Conservation (phyloP, 2,329 filamentous ascomycete species). For the Lasiodiplodia gonubiensis region DNA sequence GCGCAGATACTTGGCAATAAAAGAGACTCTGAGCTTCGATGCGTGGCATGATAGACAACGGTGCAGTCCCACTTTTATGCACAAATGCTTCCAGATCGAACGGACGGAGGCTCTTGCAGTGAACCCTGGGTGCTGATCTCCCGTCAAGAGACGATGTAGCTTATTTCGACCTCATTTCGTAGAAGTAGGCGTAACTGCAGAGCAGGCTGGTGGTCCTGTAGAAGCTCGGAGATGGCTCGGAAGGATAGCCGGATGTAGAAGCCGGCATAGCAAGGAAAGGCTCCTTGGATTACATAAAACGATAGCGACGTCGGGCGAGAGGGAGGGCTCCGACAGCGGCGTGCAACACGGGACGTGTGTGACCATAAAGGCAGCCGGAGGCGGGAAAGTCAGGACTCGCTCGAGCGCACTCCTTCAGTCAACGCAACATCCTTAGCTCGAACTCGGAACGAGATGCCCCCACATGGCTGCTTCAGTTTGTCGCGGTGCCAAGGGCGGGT, state of each 20-base stretch:
- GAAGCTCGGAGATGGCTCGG: not conserved
- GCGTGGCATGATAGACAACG: not conserved
- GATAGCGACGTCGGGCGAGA: not conserved
- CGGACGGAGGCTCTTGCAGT: not conserved
- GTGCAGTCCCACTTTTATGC: not conserved
- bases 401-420: not conserved
- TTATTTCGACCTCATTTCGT: not conserved
- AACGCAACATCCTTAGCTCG: not conserved
- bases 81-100: not conserved
- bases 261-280: not conserved
- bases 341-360: not conserved
- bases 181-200: not conserved
- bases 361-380: not conserved
- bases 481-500: not conserved
- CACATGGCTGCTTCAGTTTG: not conserved
- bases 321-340: not conserved
- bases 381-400: not conserved
- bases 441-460: not conserved
- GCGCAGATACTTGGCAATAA: not conserved
- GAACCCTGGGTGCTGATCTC: not conserved
- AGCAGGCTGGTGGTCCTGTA: not conserved
- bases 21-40: not conserved
- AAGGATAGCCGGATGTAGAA: not conserved
- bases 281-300: not conserved
- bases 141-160: too few species aligned